Base-by-base conservation (phyloP, 2,329 filamentous ascomycete genomes). In the Neoarthrinium moseri region DNA sequence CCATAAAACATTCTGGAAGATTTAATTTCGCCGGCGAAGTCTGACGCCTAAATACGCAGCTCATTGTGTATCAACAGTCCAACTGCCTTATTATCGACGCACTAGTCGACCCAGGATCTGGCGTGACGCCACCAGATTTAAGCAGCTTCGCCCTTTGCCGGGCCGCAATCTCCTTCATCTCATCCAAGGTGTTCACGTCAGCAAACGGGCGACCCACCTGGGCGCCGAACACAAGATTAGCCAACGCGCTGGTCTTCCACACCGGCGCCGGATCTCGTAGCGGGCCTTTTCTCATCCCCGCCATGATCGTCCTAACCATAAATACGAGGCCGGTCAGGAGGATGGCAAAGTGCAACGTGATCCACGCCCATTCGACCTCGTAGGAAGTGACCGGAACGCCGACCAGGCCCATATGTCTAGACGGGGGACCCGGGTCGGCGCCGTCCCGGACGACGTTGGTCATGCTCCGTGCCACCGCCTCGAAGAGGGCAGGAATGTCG, bases 391-490 rank as follows among this genome's bases (percentile, higher is more conserved):
- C 17, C 6, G 29, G n/a, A 29, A 26, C 24, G n/a, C n/a, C n/a
- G n/a, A 18, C 37, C 37, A 3, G 13, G 11, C 13, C 23, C 12
- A 22, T 24, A 21, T 2, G 37, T 30, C 24, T n/a, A 21, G 13
- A 29, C 10, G 5, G 5, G 6, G 24, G 4, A 6, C 20, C 24
- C 7, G n/a, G n/a, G 18, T 40, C 37, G 18, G 37, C 37, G 22
- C 37, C 24, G 7, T 26, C 37, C 5, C 43, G 35, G 1, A 46
- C 15, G 7, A 6, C 35, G 27, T 40, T 46, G 3, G 24, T 33
- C 35, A 39, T 45, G 23, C 43, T 33, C 5, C 29, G 29, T 10
- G 43, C 43, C 4, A 45, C 23, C 11, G 18, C 34, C 5, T 6
- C 11, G 27, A 45, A 45, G 3, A 29, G 24, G 5, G 22, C 37